Evolutionary conservation across 1,139 yeast genomes (phyloP).

Genomic region (Suzukiozyma palmioleophila): DNA sequence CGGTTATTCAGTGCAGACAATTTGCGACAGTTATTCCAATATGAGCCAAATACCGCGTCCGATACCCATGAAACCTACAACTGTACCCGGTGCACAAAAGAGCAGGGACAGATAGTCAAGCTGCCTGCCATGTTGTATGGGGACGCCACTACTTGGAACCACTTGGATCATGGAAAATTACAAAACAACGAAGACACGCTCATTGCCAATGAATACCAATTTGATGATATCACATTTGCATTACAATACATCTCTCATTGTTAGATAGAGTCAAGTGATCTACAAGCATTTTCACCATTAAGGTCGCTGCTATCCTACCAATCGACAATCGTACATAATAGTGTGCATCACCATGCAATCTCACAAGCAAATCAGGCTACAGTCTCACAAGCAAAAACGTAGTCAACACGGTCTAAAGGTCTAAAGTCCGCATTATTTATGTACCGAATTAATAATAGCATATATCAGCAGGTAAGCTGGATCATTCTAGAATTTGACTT

Average conservation of each 20-base stretch:
- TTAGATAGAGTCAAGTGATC: conserved; percentile 9
- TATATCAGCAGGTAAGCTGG: no score
- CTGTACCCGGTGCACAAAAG: conserved; percentile 73
- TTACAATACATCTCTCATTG: conserved; percentile 88
- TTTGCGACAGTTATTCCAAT: conserved; percentile 71
- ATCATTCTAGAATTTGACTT: no score
- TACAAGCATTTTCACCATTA: no score
- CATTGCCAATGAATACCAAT: conserved; percentile 65
- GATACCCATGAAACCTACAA: conserved; percentile 93
- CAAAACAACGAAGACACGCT: conserved; percentile 69
- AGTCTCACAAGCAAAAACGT: no score
- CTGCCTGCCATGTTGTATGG: conserved; percentile 94
- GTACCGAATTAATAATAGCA: no score
- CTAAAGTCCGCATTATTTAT: no score
- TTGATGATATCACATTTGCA: conserved; percentile 74
- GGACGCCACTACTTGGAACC: conserved; percentile 98
- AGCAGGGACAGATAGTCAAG: conserved; percentile 52
- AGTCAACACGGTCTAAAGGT: no score
- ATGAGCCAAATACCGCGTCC: conserved; percentile 63
- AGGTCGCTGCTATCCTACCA: no score
- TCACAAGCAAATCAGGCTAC: no score
- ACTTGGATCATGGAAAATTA: conserved; percentile 61
- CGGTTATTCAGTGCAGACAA: conserved; percentile 82
- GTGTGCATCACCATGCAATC: no score
- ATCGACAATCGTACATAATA: no score